Percentiles rank a stretch among this genome's conserved stretches.
phyloP scores from a whole-genome alignment of 805 yeast genomes.

The Scheffersomyces ergatensis region DNA sequence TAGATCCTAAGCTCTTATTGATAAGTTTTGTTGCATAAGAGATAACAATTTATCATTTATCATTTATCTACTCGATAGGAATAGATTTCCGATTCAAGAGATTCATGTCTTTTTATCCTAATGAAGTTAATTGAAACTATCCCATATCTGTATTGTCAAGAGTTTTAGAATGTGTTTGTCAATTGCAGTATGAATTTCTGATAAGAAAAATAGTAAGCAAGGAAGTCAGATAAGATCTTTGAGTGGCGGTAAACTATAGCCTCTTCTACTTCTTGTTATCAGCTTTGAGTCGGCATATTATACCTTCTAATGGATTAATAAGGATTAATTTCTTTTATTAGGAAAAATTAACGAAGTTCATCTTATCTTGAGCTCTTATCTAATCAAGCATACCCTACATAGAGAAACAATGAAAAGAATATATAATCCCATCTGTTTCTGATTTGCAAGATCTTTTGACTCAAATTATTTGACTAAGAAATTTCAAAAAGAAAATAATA shows the following conservation, averaged over 20 bases:
- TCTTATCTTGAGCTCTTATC: neutral
- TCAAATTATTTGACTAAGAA: neutral
- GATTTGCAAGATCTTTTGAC: neutral
- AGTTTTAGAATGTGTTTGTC: neutral
- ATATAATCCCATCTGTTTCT: neutral
- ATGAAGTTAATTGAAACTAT: neutral
- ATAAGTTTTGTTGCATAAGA: neutral
- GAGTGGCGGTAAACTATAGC: neutral
- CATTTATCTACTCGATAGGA: neutral
- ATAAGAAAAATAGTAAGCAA: neutral
- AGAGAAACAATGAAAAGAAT: neutral
- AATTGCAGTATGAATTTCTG: neutral
- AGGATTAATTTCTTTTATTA: neutral
- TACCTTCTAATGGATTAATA: neutral
- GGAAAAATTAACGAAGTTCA: neutral
- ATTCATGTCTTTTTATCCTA: neutral
- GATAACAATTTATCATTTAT: neutral
- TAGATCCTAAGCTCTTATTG: neutral
- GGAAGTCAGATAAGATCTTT: neutral
- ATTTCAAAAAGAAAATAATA: neutral
- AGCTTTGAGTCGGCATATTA: neutral
- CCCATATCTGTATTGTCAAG: neutral
- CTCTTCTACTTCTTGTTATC: neutral
- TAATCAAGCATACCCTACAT: neutral
- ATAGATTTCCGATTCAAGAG: neutral